Conservation (phyloP, 2,329 filamentous ascomycete species). For the Magnaporthales sp. region DNA sequence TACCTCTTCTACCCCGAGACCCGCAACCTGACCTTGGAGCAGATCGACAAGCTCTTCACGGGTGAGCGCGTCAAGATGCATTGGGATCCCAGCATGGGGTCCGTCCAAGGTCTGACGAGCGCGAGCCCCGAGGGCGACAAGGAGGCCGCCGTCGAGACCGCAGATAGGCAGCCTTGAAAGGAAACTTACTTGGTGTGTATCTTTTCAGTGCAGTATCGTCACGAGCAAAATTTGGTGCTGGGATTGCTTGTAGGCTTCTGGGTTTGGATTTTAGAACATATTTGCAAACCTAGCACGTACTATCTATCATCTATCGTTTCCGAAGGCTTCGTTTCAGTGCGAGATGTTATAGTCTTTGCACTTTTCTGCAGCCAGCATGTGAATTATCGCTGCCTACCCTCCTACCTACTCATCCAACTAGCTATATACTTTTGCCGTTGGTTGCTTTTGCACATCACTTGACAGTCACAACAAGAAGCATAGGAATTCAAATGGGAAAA, state of each 20-base stretch:
- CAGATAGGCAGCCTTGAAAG: no score
- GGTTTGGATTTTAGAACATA: not conserved
- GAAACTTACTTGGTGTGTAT: not conserved
- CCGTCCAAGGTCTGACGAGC: not conserved
- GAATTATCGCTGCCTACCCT: no score
- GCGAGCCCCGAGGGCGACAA: not conserved
- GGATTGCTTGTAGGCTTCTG: not conserved
- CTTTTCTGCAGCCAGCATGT: no score
- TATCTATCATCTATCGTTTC: no score
- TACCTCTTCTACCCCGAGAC: constrained; percentile 46
- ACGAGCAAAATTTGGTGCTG: not conserved
- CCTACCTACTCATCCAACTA: no score
- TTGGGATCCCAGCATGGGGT: not conserved
- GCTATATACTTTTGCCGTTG: no score
- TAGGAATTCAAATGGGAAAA: not conserved
- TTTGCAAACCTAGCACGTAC: no score
- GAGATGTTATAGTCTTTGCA: no score
- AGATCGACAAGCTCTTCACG: constrained; percentile 39
- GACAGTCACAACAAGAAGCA: no score
- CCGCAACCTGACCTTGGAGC: constrained; percentile 35
- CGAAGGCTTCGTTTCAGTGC: no score
- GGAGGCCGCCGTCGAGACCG: not conserved
- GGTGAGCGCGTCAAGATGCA: not conserved
- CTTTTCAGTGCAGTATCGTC: not conserved
- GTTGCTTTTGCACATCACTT: no score